phyloP scores from a whole-genome alignment of 148 eudicot species.

The Hydrangea macrophylla region DNA sequence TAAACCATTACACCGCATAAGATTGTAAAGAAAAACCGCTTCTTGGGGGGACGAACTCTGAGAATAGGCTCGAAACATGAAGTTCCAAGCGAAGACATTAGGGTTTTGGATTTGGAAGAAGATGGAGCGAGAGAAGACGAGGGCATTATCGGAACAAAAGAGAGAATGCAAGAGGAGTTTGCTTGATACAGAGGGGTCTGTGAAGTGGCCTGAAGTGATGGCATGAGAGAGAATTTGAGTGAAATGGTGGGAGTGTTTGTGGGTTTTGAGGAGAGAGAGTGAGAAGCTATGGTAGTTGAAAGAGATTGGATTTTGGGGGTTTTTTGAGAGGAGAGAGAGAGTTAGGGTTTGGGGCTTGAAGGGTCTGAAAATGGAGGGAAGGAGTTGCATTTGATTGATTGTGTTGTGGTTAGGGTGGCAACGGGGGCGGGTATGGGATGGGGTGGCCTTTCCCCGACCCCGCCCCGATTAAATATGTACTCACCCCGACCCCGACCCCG shows the following conservation, averaged over 20 bases:
- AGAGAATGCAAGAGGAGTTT: conserved; percentile 9
- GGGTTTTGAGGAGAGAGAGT: conserved; percentile 1
- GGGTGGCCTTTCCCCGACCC: too few relatives aligned
- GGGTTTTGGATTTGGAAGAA: conserved; percentile 2
- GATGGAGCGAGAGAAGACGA: neutral
- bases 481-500: too few relatives aligned
- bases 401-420: too few relatives aligned
- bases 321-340: neutral
- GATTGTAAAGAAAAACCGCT: neutral
- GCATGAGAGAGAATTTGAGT: conserved; percentile 6
- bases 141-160: neutral
- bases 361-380: neutral
- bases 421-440: too few relatives aligned
- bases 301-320: neutral
- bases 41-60: neutral
- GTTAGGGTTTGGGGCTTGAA: conserved; percentile 1
- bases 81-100: neutral
- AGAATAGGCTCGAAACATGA: neutral
- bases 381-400: neutral
- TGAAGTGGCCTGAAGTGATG: neutral
- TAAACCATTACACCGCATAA: neutral
- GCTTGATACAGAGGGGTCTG: conserved; percentile 7
- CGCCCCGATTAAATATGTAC: too few relatives aligned
- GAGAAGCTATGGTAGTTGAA: neutral
- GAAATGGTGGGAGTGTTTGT: neutral